Percentiles rank a stretch among this genome's conserved stretches.
These are phyloP conservation scores for Aspergillus sojae DNA, from an alignment of 2,329 filamentous ascomycete genomes.

Conservation along the genomic window DNA sequence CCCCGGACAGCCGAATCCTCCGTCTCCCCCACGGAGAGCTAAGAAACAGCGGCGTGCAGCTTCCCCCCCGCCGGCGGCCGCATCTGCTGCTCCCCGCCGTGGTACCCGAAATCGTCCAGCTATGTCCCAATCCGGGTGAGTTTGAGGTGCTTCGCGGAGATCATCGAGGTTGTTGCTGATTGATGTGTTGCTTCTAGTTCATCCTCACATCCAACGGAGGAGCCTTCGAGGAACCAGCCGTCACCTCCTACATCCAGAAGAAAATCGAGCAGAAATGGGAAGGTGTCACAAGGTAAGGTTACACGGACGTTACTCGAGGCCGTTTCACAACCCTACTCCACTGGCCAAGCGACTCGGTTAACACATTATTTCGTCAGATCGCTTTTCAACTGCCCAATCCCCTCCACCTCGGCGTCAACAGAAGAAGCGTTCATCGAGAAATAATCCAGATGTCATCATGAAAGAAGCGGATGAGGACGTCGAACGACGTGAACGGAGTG, in stretches of 20 bases:
- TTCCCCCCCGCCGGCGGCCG: constrained; percentile 39
- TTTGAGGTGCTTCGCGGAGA: constrained; percentile 18
- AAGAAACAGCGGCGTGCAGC: constrained; percentile 72
- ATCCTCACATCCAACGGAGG: constrained; percentile 66
- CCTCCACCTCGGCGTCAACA: constrained; percentile 43
- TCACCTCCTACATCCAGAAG: constrained; percentile 68
- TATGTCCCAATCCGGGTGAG: constrained; percentile 48
- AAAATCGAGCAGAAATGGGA: constrained; percentile 74
- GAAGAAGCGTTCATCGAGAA: constrained; percentile 58
- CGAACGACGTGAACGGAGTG: constrained; percentile 39
- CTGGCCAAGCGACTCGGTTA: constrained; percentile 9
- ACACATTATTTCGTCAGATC: constrained; percentile 30
- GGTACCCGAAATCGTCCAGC: constrained; percentile 36
- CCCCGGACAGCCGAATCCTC: constrained; percentile 34
- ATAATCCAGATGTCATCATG: constrained; percentile 70
- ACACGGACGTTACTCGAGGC: neutral
- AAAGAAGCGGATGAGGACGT: constrained; percentile 65
- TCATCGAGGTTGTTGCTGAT: constrained; percentile 8
- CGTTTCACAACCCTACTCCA: neutral
- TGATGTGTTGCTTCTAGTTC: constrained; percentile 49
- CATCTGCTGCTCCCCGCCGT: constrained; percentile 48
- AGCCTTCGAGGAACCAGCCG: constrained; percentile 57
- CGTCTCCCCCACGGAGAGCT: constrained; percentile 58
- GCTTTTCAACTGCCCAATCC: constrained; percentile 36
- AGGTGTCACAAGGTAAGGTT: constrained; percentile 56